Evolutionary conservation across 2,329 filamentous ascomycete genomes (phyloP), one percentile per base, ranked within the genome.

Genomic region (Cordyceps sp.): DNA sequence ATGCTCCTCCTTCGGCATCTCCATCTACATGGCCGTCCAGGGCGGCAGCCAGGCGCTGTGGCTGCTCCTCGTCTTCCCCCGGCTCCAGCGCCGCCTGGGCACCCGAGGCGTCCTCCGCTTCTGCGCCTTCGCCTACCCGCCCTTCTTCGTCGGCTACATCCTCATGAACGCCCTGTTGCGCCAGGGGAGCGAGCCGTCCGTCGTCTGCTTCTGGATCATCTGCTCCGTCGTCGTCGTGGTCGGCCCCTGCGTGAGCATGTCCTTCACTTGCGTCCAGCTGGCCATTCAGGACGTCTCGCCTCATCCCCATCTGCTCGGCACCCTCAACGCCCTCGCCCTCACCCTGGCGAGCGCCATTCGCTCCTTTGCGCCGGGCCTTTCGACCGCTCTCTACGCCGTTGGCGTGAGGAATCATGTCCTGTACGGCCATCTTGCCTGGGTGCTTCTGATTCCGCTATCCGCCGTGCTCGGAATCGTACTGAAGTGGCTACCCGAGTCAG

Each of bases 221-320:
- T 47, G 42, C 1, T 39, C 54, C 1, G 31, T 52, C 9, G 48
- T 75, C 10, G 54, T 58, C 0, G n/a, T 80, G 0, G 9, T 55
- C 8, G 76, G 74, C 0, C 64, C 64, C 10, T 72, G 73, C 2
- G 68, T 81, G 0, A 64, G 63, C 30, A 83, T 82, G 77, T 60
- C 65, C 2, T 80, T 78, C 45, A 85, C 78, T 1, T 73, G 63
- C 2, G 64, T 76, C 1, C 79, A 86, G 57, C 69, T 88, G 8
- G 72, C 73, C 1, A 46, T 88, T 21, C 88, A 88, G 49, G 78
- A 86, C 36, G 69, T 79, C 3, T 65, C 74, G 0, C 82, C 82
- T 0, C 70, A 63, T 9, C 64, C 70, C 2, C 58, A 61, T 26
- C 66, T 72, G 0, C 57, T 88, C 9, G 80, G 76, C 0, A 83